Evolutionary conservation across 2,329 filamentous ascomycete genomes (phyloP), one percentile per base, ranked within the genome.

Genomic region (Penicillium brevicompactum): DNA sequence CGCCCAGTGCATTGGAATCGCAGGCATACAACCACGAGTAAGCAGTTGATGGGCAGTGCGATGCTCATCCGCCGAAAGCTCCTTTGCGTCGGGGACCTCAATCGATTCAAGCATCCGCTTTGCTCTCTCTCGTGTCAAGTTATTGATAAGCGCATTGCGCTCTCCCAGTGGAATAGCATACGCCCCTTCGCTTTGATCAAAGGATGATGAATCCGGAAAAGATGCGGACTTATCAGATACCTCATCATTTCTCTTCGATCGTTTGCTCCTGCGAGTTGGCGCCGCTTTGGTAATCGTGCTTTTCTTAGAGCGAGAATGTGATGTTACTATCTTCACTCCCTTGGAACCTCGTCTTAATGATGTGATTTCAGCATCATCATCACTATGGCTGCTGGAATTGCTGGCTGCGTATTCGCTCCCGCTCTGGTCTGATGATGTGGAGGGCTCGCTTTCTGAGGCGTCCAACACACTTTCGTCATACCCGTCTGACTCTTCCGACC

Each of bases 1-100:
- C 43, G 74, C 71, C 82, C 82, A 85, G 56, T 72, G 72, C 11
- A 69, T 66, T 1, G 82, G 81, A 11, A 86, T 65, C 1, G 86
- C 67, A 9, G 84, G 80, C 68, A 85, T 83, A 49, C 79, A 80
- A 14, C 84, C 83, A 41, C 83, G 81, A 80, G 77, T 5, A 76
- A 76, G 30, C 86, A 76, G 54, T 80, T 80, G 54, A 80, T 77
- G 59, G 81, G 81, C 2, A 86, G 32, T 78, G 76, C 40, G 45
- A 80, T 77, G 47, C 51, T 84, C 81, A 49, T 80, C 78, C 24
- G 78, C 72, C 3, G 76, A 80, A 80, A 86, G 43, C 78, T 76
- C 24, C 6, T 57, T 38, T n/a, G 73, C 72, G 10, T 67, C 62
- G 3, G 76, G 75, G 5, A 82, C 66, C 44, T 70, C 65, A 22